These are phyloP conservation scores for Eimeria acervulina DNA, from an alignment of 169 alveolate species.

Conservation along the genomic window DNA sequence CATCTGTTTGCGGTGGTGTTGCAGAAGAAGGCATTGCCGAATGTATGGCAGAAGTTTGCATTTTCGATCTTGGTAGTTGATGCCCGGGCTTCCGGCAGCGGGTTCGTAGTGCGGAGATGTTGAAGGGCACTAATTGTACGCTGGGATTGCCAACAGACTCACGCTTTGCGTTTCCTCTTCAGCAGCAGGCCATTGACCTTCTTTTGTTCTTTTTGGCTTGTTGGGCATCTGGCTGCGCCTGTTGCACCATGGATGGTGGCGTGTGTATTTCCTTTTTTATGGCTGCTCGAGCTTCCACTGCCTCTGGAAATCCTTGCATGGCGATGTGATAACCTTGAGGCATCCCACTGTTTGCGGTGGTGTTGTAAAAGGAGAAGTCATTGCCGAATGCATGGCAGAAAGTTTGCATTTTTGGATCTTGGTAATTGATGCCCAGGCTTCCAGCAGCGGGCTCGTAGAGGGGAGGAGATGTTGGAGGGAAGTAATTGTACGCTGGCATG, in stretches of 20 bases:
- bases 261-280: slow-evolving; percentile 45
- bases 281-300: slow-evolving; percentile 60
- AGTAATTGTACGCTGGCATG: slow-evolving; percentile 51
- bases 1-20: slow-evolving; percentile 27
- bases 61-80: slow-evolving; percentile 19
- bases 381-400: slow-evolving; percentile 73
- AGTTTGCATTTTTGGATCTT: slow-evolving; percentile 69
- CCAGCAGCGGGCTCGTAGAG: slow-evolving; percentile 67
- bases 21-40: slow-evolving; percentile 65
- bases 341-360: slow-evolving; percentile 63
- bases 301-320: slow-evolving; percentile 64
- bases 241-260: slow-evolving; percentile 33
- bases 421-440: slow-evolving; percentile 34
- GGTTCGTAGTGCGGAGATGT: slow-evolving; percentile 63
- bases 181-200: slow-evolving; percentile 61
- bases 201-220: neutral
- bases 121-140: slow-evolving; percentile 40
- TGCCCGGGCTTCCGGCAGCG: slow-evolving; percentile 43
- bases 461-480: slow-evolving; percentile 60
- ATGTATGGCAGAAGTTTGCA: slow-evolving; percentile 75
- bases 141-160: neutral
- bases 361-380: slow-evolving; percentile 56
- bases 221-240: slow-evolving; percentile 3
- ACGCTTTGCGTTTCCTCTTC: neutral
- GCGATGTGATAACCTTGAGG: slow-evolving; percentile 82